Conservation (phyloP, 495 filamentous ascomycete genomes). For the Aspergillus cavernicola region DNA sequence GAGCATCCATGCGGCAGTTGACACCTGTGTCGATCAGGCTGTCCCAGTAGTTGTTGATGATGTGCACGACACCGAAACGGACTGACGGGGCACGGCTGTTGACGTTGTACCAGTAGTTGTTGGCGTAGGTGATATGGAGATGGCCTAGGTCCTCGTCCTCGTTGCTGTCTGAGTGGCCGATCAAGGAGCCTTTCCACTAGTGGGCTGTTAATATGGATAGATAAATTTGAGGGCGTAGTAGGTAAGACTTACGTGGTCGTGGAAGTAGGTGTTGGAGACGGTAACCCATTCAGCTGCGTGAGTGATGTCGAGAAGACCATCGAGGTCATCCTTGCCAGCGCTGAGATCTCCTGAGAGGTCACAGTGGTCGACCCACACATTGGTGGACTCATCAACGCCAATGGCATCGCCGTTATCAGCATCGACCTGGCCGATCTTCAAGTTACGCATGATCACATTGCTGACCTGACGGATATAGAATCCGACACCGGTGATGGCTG, state of each 20-base stretch:
- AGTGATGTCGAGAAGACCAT: slow-evolving; percentile 7
- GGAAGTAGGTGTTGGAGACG: slow-evolving; percentile 13
- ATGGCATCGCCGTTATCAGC: slow-evolving; percentile 12
- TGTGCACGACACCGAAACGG: slow-evolving; percentile 8
- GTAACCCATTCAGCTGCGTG: slow-evolving; percentile 7
- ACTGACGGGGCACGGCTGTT: slow-evolving; percentile 4
- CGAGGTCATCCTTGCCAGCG: slow-evolving; percentile 10
- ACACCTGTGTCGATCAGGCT: slow-evolving; percentile 3
- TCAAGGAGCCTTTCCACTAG: slow-evolving; percentile 9
- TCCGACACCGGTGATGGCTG: slow-evolving; percentile 7
- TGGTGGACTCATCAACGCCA: slow-evolving; percentile 7
- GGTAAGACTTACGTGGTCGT: slow-evolving; percentile 9
- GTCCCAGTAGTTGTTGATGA: slow-evolving; percentile 14
- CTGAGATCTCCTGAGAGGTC: slow-evolving; percentile 8
- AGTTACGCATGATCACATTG: slow-evolving; percentile 11
- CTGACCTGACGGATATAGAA: slow-evolving; percentile 9
- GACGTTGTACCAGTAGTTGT: slow-evolving; percentile 11
- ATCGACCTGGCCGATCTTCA: slow-evolving; percentile 10
- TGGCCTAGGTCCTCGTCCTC: slow-evolving; percentile 7
- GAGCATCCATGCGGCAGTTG: slow-evolving; percentile 11
- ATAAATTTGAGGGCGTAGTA: neutral
- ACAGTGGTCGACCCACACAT: slow-evolving; percentile 13
- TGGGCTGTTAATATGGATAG: neutral
- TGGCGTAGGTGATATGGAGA: slow-evolving; percentile 10
- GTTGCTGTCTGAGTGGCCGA: slow-evolving; percentile 12